A percentile compares a stretch with the other conserved stretches of the same genome.
Evolutionary conservation across 345 rosid species (phyloP).

Genomic region (Raphanus sativus): DNA sequence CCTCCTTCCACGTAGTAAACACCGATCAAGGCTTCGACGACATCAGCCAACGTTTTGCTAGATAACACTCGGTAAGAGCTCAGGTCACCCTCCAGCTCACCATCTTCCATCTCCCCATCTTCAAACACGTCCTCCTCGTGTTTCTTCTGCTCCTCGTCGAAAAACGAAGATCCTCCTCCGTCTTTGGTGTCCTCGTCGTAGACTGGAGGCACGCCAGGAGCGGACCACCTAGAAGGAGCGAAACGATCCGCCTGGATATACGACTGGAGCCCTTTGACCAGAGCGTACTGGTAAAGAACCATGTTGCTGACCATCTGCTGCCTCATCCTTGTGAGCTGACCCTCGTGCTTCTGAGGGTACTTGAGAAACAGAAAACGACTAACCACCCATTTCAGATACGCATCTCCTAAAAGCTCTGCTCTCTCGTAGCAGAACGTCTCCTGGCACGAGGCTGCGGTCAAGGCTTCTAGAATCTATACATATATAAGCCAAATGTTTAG

Average conservation of each 20-base stretch:
- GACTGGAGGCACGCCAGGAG: constrained; percentile 97
- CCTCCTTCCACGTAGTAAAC: constrained; percentile 95
- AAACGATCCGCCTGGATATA: constrained; percentile 98
- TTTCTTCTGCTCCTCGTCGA: constrained; percentile 49
- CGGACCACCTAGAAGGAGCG: constrained; percentile 99
- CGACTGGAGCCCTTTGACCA: constrained; percentile 84
- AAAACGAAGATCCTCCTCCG: constrained; percentile 71
- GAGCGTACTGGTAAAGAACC: constrained; percentile 83
- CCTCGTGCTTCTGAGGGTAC: constrained; percentile 97
- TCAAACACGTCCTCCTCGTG: constrained; percentile 48
- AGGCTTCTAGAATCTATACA: constrained; percentile 89
- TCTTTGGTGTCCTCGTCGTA: constrained; percentile 92
- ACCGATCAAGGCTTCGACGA: constrained; percentile 97
- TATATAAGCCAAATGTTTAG: constrained; percentile 1
- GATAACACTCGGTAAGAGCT: constrained; percentile 95
- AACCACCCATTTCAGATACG: constrained; percentile 97
- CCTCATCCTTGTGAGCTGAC: constrained; percentile 97
- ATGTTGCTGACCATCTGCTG: constrained; percentile 98
- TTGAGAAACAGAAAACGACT: constrained; percentile 90
- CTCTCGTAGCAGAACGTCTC: constrained; percentile 98
- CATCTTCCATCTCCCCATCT: constrained; percentile 86
- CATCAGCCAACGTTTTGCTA: constrained; percentile 97
- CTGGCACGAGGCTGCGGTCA: constrained; percentile 99
- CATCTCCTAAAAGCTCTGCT: constrained; percentile 99
- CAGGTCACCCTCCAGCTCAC: constrained; percentile 88